Conservation (phyloP, 2,329 filamentous ascomycete genomes). For the Fonsecaea monophora region DNA sequence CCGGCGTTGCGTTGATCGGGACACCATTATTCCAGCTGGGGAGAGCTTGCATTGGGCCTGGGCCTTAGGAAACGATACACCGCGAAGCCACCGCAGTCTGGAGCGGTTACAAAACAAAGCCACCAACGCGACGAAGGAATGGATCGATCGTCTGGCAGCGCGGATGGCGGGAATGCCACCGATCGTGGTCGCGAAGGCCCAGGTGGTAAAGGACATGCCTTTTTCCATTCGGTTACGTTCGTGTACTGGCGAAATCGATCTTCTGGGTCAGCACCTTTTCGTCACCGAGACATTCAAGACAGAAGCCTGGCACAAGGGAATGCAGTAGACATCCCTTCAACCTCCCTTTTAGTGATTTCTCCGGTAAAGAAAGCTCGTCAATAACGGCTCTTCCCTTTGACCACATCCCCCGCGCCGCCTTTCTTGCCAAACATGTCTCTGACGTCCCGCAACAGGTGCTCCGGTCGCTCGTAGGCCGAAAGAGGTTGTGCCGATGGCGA, state of each 20-base stretch:
- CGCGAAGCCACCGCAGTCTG: constrained; percentile 36
- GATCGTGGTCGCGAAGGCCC: not conserved
- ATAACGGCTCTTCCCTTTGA: constrained; percentile 47
- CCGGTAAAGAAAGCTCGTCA: constrained; percentile 7
- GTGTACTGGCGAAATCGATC: not conserved
- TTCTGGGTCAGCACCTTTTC: not conserved
- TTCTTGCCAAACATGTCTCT: constrained; percentile 56
- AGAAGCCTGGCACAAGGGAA: not conserved
- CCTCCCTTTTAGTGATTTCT: not conserved
- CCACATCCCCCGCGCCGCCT: constrained; percentile 46
- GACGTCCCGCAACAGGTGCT: constrained; percentile 55
- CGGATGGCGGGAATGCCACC: not conserved
- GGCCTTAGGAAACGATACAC: constrained; percentile 33
- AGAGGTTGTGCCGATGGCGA: not conserved
- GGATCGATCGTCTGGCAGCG: constrained; percentile 25
- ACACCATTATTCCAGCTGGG: not conserved
- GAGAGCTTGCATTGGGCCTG: not conserved
- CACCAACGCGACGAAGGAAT: constrained; percentile 35
- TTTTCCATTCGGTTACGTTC: not conserved
- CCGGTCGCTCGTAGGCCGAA: constrained; percentile 57
- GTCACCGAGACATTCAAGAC: not conserved
- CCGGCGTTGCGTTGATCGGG: not conserved
- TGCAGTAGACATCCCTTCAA: not conserved
- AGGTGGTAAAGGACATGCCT: not conserved
- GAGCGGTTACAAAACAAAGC: constrained; percentile 36